Conservation (phyloP, 1,284 basidiomycete genomes). For the Prillingera fragicola region DNA sequence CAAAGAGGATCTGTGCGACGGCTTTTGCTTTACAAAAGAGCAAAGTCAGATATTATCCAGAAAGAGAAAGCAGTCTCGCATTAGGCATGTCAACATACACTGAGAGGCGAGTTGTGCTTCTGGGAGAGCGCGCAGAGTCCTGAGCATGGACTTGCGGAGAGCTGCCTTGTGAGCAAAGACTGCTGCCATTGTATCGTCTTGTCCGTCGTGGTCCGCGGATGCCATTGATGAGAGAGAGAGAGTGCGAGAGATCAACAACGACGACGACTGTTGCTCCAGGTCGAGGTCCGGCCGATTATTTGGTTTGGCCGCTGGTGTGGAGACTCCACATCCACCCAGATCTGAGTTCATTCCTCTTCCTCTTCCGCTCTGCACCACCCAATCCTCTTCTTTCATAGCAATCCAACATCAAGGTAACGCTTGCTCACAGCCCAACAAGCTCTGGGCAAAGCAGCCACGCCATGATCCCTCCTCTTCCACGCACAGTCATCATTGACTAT, state of each 20-base stretch:
- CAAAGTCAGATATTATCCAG: not conserved
- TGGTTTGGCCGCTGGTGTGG: no score
- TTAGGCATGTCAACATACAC: slow-evolving; percentile 25
- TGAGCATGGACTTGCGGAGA: slow-evolving; percentile 36
- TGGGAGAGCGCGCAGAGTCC: slow-evolving; percentile 28
- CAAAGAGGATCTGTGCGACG: slow-evolving; percentile 26
- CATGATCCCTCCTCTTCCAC: slow-evolving; percentile 33
- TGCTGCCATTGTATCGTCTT: no score
- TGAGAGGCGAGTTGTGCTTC: slow-evolving; percentile 34
- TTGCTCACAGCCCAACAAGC: no score
- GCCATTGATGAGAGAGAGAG: no score
- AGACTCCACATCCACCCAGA: no score
- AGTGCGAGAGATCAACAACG: not conserved
- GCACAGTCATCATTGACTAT: slow-evolving; percentile 48
- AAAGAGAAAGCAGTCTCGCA: not conserved
- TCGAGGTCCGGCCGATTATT: no score
- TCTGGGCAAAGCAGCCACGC: not conserved
- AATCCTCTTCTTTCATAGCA: no score
- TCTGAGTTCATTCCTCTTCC: no score
- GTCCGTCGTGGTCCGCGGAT: slow-evolving; percentile 3
- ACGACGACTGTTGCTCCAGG: no score
- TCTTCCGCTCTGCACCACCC: no score
- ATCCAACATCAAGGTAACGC: no score
- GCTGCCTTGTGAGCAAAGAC: slow-evolving; percentile 33
- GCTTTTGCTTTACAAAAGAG: slow-evolving; percentile 24